These are phyloP conservation scores for Crepidotus variabilis DNA, from an alignment of 768 basidiomycete genomes.

Conservation along the genomic window DNA sequence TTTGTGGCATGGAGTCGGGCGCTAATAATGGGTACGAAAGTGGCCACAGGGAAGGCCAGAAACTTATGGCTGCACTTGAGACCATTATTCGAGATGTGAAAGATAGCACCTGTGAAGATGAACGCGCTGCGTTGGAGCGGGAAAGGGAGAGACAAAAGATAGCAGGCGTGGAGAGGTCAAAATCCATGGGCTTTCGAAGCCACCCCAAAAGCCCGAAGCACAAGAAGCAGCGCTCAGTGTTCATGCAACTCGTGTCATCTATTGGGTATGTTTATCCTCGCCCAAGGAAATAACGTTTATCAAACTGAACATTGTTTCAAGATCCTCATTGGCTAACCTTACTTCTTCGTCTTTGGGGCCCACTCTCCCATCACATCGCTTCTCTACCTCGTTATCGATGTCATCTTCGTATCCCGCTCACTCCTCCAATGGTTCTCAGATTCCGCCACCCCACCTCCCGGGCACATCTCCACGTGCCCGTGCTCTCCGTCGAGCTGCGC, in stretches of 20 bases:
- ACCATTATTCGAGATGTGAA: constrained; percentile 51
- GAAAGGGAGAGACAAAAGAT: constrained; percentile 19
- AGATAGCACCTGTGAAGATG: constrained; percentile 39
- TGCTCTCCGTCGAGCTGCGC: constrained; percentile 56
- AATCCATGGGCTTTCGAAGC: constrained; percentile 8
- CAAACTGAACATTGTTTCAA: not conserved
- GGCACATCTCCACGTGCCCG: constrained; percentile 28
- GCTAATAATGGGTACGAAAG: constrained; percentile 6
- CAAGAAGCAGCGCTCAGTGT: constrained; percentile 67
- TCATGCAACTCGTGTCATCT: constrained; percentile 51
- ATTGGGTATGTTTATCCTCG: constrained; percentile 43
- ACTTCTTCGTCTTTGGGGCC: constrained; percentile 3
- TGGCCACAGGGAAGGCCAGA: constrained; percentile 10
- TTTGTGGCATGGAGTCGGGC: constrained; percentile 21
- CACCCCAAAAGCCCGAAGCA: constrained; percentile 35
- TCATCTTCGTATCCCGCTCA: constrained; percentile 1
- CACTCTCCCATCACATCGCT: constrained; percentile 1
- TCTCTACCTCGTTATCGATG: constrained; percentile 3
- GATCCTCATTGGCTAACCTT: constrained; percentile 5
- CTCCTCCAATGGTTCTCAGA: not conserved
- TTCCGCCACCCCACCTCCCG: constrained; percentile 20
- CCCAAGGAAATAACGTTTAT: not conserved
- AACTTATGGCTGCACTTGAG: constrained; percentile 39
- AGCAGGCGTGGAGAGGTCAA: constrained; percentile 15
- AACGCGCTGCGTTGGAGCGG: constrained; percentile 26